Percentiles rank a stretch among this genome's conserved stretches.
These are phyloP conservation scores for Novymonas esmeraldas DNA, from an alignment of 208 protist genomes.

Conservation along the genomic window DNA sequence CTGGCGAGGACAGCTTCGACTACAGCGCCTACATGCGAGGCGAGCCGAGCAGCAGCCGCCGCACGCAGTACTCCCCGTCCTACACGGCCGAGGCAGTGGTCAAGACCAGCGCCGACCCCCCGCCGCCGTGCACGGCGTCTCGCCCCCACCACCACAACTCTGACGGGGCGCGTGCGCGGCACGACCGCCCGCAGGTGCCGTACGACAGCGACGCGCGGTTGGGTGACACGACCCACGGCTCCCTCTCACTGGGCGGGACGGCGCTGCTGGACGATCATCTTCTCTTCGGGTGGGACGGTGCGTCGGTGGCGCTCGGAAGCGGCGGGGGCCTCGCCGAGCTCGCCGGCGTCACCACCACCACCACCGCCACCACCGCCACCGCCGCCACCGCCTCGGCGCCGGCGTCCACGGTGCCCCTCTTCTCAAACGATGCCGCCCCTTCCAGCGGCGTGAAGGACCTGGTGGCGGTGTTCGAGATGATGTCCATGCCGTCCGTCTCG, in stretches of 20 bases:
- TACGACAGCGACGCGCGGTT: background rate
- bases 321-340: background rate
- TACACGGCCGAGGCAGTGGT: constrained; percentile 7
- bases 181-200: too few relatives aligned
- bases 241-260: constrained; percentile 4
- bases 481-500: constrained; percentile 6
- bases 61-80: background rate
- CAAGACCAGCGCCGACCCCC: background rate
- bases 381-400: background rate
- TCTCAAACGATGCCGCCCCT: too few relatives aligned
- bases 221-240: background rate
- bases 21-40: background rate
- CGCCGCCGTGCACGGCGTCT: background rate
- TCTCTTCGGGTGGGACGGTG: constrained; percentile 24
- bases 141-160: background rate
- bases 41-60: background rate
- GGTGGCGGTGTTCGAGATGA: constrained; percentile 1
- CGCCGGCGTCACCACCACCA: background rate
- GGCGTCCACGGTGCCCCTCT: too few relatives aligned
- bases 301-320: background rate
- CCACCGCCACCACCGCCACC: background rate
- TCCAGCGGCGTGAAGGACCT: background rate
- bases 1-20: constrained; percentile 8
- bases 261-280: constrained; percentile 17
- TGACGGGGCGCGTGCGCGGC: background rate